Percentiles rank a stretch among this genome's conserved stretches.
phyloP scores from a whole-genome alignment of 2,329 filamentous ascomycete species.

The Paracoccidioides lutzii region DNA sequence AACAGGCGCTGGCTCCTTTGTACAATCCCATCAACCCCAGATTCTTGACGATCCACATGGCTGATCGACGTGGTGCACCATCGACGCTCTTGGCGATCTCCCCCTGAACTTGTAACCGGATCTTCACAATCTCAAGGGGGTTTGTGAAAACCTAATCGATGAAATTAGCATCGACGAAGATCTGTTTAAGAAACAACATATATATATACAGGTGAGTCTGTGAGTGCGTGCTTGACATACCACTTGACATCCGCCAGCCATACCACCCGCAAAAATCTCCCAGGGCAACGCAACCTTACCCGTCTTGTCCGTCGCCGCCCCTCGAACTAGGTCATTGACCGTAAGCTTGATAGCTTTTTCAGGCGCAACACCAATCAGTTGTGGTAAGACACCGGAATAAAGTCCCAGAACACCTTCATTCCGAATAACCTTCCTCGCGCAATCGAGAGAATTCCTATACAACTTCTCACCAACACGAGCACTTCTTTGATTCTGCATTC shows the following conservation, averaged over 20 bases:
- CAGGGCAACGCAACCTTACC: constrained; percentile 56
- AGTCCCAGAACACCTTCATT: constrained; percentile 84
- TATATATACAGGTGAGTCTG: constrained; percentile 5
- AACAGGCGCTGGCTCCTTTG: constrained; percentile 88
- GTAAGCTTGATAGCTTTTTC: constrained; percentile 99
- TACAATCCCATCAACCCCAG: constrained; percentile 88
- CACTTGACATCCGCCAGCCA: constrained; percentile 88
- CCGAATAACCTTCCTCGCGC: constrained; percentile 78
- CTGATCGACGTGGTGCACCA: constrained; percentile 71
- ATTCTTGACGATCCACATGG: constrained; percentile 96
- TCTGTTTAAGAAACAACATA: neutral
- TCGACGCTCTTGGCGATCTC: constrained; percentile 83
- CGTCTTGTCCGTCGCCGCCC: constrained; percentile 57
- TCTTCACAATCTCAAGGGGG: constrained; percentile 98
- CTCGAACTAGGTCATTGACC: constrained; percentile 85
- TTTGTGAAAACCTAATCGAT: constrained; percentile 73
- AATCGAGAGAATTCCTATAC: constrained; percentile 97
- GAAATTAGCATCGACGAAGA: neutral
- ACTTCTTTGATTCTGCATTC: constrained; percentile 92
- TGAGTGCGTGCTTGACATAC: constrained; percentile 43
- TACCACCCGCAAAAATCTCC: constrained; percentile 78
- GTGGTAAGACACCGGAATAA: constrained; percentile 88
- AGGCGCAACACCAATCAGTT: constrained; percentile 93
- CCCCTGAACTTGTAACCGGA: constrained; percentile 91
- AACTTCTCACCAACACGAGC: constrained; percentile 70